Evolutionary conservation across 768 basidiomycete species (phyloP), one percentile per base, ranked within the genome.

Genomic region (Tricholomella constricta): DNA sequence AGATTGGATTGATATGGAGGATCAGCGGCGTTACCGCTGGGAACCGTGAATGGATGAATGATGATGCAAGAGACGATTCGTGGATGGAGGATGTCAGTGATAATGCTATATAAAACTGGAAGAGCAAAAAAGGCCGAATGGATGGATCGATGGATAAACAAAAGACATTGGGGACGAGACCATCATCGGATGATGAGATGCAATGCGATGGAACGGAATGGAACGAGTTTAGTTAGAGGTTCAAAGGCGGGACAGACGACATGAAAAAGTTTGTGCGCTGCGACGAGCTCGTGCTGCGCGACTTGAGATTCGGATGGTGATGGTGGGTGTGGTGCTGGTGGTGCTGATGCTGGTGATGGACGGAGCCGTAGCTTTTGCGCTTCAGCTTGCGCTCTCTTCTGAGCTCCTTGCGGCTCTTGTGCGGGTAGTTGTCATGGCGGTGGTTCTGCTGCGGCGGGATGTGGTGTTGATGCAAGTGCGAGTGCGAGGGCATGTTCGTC

Each of bases 351-450:
- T 69, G 69, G 31, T 78, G 72, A n/a, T 74, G 66, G 4, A 61
- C 62, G 51, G 80, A 65, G 59, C 72, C 74, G 64, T 73, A 75
- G 69, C 72, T 77, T 73, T 85, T 80, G 58, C 82, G 78, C 69
- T 86, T 84, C 68, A 80, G 73, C 72, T 85, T 88, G 64, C 81
- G 82, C 72, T 90, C 87, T 62, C 81, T 75, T 59, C 82, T 75
- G 56, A 79, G 69, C 70, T 89, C 87, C 66, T 84, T 86, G 54
- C 82, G 77, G 42, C 63, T 80, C 71, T 86, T 86, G 55, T 74
- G 71, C 10, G 73, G 65, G 29, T 73, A 65, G 8, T 75, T 64
- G 35, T 74, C 67, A 7, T 74, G 64, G n/a, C 63, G 65, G 35
- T 76, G 73, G 37, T 76, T 67, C 26, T 71, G 72, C 38, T 71